Base-by-base conservation (phyloP, 192 early-diverging fungal species). In the Backusella tuberculispora region DNA sequence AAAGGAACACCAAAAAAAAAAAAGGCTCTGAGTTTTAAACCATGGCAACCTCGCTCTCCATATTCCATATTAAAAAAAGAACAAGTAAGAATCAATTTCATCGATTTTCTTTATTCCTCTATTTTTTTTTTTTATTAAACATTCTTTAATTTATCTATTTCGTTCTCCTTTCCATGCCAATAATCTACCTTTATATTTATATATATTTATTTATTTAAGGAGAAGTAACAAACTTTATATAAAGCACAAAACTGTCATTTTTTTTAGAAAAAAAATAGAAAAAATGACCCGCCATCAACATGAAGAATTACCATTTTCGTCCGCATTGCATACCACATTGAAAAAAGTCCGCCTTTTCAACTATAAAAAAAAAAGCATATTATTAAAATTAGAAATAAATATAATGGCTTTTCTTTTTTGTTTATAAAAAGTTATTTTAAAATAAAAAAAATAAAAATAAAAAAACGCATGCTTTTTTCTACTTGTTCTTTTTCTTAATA, bases 1-100 rank as follows among this genome's bases (percentile, higher is more conserved):
- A 72, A 48, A 86, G 72, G 84, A 84, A 83, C 77, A 81, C 7
- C 24, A 87, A 81, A 72, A 85, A 40, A 86, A 34, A 34, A 34
- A 34, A 34, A 26, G 26, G 1, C 26, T 8, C 53, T 60, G 53
- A n/a, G 53, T 60, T 60, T 50, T 10, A 60, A 60, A 8, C 29
- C 29, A 34, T 19, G 19, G 24, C 13, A 21, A 10, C 12, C 53
- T 24, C 10, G 0, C 19, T 56, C 50, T 56, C 53, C 12, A 26
- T 53, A 19, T 50, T 19, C 19, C 19, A 19, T 53, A 9, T 9
- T 10, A 13, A 60, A 19, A 4, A 24, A 21, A 21, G 50, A 56
- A 12, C 50, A n/a, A n/a, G n/a, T n/a, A n/a, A 34, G 29, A 34
- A 34, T 2, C 29, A 1, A 34, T 34, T 2, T 34, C 29, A 34